phyloP scores from a whole-genome alignment of 78 protist genomes.

The Isochrysis galbana region DNA sequence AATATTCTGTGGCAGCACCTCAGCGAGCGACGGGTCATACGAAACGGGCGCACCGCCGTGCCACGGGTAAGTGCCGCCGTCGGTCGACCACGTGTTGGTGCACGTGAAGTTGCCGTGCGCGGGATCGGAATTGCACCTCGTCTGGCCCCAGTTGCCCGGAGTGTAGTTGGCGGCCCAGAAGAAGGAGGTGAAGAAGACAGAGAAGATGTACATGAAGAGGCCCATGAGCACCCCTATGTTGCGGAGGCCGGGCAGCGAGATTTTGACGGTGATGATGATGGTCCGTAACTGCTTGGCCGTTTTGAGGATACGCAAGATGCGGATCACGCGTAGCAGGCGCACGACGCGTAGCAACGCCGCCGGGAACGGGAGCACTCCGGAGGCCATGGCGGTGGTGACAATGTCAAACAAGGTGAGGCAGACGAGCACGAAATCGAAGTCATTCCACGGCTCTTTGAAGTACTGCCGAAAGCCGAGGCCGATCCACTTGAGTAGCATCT shows the following conservation, averaged over 20 bases:
- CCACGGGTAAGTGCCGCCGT: neutral
- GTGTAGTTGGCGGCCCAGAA: slow-evolving; percentile 8
- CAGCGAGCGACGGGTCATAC: neutral
- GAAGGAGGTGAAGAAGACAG: slow-evolving; percentile 15
- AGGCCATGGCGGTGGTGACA: neutral
- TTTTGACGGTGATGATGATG: slow-evolving; percentile 23
- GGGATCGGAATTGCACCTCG: no score
- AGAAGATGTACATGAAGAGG: slow-evolving; percentile 42
- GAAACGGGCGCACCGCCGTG: neutral
- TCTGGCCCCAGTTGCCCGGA: neutral
- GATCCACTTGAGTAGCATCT: slow-evolving; percentile 4
- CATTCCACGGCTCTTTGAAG: slow-evolving; percentile 26
- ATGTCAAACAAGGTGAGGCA: neutral
- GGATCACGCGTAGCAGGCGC: neutral
- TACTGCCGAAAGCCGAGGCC: slow-evolving; percentile 28
- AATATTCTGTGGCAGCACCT: neutral
- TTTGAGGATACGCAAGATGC: slow-evolving; percentile 31
- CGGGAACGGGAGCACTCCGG: neutral
- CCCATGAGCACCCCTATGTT: slow-evolving; percentile 35
- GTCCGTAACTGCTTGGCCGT: slow-evolving; percentile 18
- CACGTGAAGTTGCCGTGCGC: no score
- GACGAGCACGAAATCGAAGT: slow-evolving; percentile 31
- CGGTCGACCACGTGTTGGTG: no score
- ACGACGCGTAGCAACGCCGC: neutral
- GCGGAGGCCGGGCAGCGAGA: slow-evolving; percentile 29